These are phyloP conservation scores for Pseudogymnoascus sp. DNA, from an alignment of 2,329 filamentous ascomycete species.

Conservation along the genomic window DNA sequence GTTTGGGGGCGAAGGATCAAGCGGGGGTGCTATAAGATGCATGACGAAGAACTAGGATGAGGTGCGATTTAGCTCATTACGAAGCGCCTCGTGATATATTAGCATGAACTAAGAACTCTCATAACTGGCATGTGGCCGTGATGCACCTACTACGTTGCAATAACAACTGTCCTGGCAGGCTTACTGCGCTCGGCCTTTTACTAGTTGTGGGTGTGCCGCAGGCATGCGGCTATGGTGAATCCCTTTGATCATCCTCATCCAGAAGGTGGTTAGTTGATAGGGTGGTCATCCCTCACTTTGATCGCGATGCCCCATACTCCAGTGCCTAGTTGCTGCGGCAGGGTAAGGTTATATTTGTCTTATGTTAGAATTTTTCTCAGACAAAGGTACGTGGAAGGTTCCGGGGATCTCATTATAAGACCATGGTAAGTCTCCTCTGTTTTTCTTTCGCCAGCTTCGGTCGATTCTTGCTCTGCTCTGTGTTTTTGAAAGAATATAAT, in stretches of 20 bases:
- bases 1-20: not conserved
- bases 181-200: not conserved
- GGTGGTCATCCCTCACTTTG: not conserved
- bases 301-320: not conserved
- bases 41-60: not conserved
- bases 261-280: not conserved
- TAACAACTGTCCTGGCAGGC: not conserved
- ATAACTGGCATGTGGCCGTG: not conserved
- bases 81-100: not conserved
- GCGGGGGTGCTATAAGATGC: not conserved
- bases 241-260: not conserved
- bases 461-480: not conserved
- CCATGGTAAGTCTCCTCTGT: not conserved
- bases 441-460: not conserved
- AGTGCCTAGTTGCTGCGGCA: not conserved
- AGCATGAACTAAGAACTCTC: not conserved
- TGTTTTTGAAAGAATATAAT: not conserved
- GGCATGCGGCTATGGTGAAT: not conserved
- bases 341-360: conserved; percentile 1
- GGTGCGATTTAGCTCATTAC: not conserved
- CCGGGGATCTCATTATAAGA: not conserved
- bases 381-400: not conserved
- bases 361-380: not conserved
- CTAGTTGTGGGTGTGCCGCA: not conserved
- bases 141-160: not conserved